Percentiles rank a stretch among this genome's conserved stretches.
These are phyloP conservation scores for Rhodotorula sp. DNA, from an alignment of 1,284 basidiomycete genomes.

Conservation along the genomic window DNA sequence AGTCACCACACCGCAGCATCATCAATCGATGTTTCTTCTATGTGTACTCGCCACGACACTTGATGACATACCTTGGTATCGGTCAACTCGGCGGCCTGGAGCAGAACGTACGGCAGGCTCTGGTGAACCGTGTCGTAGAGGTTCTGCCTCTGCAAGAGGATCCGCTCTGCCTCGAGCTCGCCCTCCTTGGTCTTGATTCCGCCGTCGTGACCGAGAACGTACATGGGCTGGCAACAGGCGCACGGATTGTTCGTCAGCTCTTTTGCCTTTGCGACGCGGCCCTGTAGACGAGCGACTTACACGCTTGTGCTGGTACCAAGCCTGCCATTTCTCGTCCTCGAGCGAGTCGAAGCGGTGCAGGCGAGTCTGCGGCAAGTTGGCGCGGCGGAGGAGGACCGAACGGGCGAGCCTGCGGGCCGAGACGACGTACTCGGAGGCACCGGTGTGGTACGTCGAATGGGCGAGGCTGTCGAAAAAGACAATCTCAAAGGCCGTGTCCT, in stretches of 20 bases:
- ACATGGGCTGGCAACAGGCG: conserved; percentile 60
- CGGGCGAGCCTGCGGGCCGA: conserved; percentile 59
- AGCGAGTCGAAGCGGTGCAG: conserved; percentile 56
- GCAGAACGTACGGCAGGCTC: conserved; percentile 57
- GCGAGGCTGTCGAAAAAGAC: conserved; percentile 61
- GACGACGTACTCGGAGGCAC: conserved; percentile 49
- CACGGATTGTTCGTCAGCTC: conserved; percentile 11
- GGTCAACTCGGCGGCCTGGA: conserved; percentile 59
- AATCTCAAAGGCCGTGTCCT: conserved; percentile 62
- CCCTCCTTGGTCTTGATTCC: conserved; percentile 44
- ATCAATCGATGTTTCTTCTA: neutral
- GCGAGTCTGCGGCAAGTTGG: conserved; percentile 52
- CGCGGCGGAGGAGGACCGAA: conserved; percentile 56
- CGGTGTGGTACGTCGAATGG: conserved; percentile 53
- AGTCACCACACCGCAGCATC: neutral
- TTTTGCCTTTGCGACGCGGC: neutral
- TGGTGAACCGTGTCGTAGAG: conserved; percentile 55
- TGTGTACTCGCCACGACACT: neutral
- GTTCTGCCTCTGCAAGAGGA: conserved; percentile 57
- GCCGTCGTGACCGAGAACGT: conserved; percentile 61
- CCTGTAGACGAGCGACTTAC: conserved; percentile 44
- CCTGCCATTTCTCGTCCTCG: conserved; percentile 56
- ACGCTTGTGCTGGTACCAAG: conserved; percentile 54
- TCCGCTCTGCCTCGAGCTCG: conserved; percentile 45
- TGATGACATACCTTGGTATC: conserved; percentile 59